phyloP scores from a whole-genome alignment of 2,329 filamentous ascomycete genomes.

The Helotiales sp. region DNA sequence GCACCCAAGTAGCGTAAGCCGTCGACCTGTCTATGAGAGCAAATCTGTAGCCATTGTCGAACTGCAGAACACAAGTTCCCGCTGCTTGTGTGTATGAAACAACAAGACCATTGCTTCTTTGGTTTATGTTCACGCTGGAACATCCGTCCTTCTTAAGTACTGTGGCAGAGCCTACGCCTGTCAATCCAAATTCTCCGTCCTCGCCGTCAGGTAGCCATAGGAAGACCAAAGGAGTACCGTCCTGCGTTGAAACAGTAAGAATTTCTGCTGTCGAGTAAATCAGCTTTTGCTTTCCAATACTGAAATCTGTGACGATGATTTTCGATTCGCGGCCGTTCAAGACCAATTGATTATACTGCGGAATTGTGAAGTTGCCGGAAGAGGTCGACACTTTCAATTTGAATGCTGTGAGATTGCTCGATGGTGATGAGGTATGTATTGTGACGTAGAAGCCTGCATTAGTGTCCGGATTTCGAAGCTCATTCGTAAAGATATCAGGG shows the following conservation, averaged over 20 bases:
- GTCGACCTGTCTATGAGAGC: slow-evolving; percentile 53
- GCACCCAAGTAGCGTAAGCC: slow-evolving; percentile 58
- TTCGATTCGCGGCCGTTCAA: slow-evolving; percentile 63
- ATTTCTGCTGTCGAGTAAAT: slow-evolving; percentile 58
- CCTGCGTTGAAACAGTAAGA: slow-evolving; percentile 50
- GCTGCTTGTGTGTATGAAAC: slow-evolving; percentile 49
- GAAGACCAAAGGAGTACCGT: slow-evolving; percentile 47
- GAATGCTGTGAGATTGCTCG: slow-evolving; percentile 51
- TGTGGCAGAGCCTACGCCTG: slow-evolving; percentile 53
- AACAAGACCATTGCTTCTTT: slow-evolving; percentile 41
- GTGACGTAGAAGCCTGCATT: slow-evolving; percentile 59
- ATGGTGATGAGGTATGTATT: slow-evolving; percentile 54
- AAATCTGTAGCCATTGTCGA: slow-evolving; percentile 48
- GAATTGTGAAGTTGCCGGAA: slow-evolving; percentile 52
- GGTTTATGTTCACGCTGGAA: slow-evolving; percentile 43
- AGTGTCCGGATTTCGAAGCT: slow-evolving; percentile 59
- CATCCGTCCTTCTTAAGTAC: slow-evolving; percentile 44
- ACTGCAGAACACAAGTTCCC: slow-evolving; percentile 48
- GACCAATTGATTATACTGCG: slow-evolving; percentile 49
- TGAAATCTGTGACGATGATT: slow-evolving; percentile 61
- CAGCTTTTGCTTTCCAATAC: slow-evolving; percentile 49
- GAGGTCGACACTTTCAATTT: slow-evolving; percentile 57
- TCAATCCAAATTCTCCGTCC: slow-evolving; percentile 53
- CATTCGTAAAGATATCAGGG: slow-evolving; percentile 50
- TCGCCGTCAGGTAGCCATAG: slow-evolving; percentile 57